Conservation (phyloP, 805 yeast genomes). For the Ogataea minuta region DNA sequence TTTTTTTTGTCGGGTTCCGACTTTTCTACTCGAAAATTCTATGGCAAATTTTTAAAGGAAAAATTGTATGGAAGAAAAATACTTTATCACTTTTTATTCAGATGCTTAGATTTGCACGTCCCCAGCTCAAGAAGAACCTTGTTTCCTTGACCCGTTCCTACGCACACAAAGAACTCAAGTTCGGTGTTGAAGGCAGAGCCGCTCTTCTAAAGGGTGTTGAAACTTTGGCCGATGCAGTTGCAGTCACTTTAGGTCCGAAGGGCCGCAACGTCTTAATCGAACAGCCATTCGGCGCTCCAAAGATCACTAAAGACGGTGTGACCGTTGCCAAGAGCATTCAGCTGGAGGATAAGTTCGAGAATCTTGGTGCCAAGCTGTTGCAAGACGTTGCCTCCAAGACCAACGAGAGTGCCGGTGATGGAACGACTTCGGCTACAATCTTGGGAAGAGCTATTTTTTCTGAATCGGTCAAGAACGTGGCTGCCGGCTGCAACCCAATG, state of each 20-base stretch:
- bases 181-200: constrained; percentile 97
- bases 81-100: constrained; percentile 5
- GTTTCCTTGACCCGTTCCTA: constrained; percentile 46
- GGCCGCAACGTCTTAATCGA: constrained; percentile 97
- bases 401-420: constrained; percentile 97
- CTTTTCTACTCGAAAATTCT: constrained; percentile 12
- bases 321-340: constrained; percentile 88
- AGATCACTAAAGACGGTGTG: constrained; percentile 98
- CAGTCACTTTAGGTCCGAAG: constrained; percentile 95
- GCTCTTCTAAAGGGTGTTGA: constrained; percentile 92
- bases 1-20: constrained; percentile 30
- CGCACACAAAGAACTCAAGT: constrained; percentile 89
- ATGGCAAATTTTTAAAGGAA: constrained; percentile 4
- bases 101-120: constrained; percentile 52
- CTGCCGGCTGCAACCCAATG: constrained; percentile 99
- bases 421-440: constrained; percentile 97
- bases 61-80: constrained; percentile 7
- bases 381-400: constrained; percentile 98
- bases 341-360: constrained; percentile 87
- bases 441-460: constrained; percentile 94
- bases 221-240: constrained; percentile 91
- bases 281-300: constrained; percentile 95
- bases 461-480: constrained; percentile 93
- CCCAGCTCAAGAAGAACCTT: constrained; percentile 40
- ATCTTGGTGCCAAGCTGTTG: constrained; percentile 90